phyloP scores from a whole-genome alignment of 2,329 filamentous ascomycete genomes.

The Ilyonectria destructans region DNA sequence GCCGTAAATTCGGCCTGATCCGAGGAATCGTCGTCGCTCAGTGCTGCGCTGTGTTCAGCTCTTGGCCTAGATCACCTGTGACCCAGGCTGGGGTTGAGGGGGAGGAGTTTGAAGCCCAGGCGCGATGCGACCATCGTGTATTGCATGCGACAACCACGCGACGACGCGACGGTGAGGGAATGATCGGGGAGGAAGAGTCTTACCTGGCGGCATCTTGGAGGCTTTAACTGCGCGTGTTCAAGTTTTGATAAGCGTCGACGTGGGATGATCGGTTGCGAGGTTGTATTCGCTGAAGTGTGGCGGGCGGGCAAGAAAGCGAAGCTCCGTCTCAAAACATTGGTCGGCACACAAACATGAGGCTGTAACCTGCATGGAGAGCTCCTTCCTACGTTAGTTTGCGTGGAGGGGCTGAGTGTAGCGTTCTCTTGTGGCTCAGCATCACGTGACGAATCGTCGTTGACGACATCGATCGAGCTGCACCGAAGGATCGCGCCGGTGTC shows the following conservation, averaged over 20 bases:
- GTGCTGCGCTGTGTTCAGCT: conserved; percentile 51
- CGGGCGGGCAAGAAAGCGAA: not conserved
- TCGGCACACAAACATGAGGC: conserved; percentile 1
- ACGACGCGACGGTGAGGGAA: not conserved
- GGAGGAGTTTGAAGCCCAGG: conserved; percentile 15
- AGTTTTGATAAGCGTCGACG: not conserved
- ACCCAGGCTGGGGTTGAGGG: conserved; percentile 4
- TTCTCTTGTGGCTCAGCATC: not conserved
- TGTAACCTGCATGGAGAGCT: conserved; percentile 5
- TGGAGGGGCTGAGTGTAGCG: conserved; percentile 17
- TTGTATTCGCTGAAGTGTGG: conserved; percentile 11
- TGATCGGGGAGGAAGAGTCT: conserved; percentile 14
- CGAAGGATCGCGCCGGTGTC: not conserved
- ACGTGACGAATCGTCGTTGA: not conserved
- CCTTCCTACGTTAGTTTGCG: not conserved
- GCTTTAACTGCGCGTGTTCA: not conserved
- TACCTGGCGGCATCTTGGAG: conserved; percentile 50
- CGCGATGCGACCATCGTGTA: conserved; percentile 27
- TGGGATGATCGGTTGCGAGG: not conserved
- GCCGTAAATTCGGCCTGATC: conserved; percentile 49
- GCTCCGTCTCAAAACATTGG: conserved; percentile 19
- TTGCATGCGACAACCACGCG: conserved; percentile 20
- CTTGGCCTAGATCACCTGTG: conserved; percentile 21
- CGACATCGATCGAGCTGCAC: not conserved
- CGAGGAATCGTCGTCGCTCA: conserved; percentile 58